phyloP scores from a whole-genome alignment of 2,329 filamentous ascomycete genomes.

The Dryadomyces quercivorus region DNA sequence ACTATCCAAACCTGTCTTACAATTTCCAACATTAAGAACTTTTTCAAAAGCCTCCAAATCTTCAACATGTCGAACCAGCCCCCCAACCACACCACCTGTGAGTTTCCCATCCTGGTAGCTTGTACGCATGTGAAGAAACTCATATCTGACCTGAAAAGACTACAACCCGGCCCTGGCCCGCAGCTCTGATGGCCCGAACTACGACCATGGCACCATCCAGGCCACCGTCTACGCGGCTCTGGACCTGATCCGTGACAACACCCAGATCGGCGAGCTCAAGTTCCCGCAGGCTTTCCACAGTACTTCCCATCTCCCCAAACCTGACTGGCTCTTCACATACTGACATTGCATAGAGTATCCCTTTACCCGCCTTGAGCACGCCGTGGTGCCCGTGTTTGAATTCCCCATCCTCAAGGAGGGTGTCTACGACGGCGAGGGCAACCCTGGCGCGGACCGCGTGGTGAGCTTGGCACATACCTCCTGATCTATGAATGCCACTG shows the following conservation, averaged over 20 bases:
- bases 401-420: slow-evolving; percentile 8
- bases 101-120: background rate
- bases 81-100: background rate
- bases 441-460: slow-evolving; percentile 7
- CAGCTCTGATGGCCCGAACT: slow-evolving; percentile 5
- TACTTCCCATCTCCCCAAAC: background rate
- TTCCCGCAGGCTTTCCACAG: slow-evolving; percentile 9
- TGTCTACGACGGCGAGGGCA: slow-evolving; percentile 6
- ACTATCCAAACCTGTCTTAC: background rate
- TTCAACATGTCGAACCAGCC: background rate
- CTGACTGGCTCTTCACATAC: background rate
- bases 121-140: too few species aligned
- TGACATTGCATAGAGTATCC: slow-evolving; percentile 2
- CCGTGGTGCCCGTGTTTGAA: slow-evolving; percentile 8
- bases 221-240: slow-evolving; percentile 6
- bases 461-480: background rate
- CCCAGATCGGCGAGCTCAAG: slow-evolving; percentile 7
- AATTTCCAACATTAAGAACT: background rate
- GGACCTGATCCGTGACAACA: slow-evolving; percentile 4
- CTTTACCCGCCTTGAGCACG: slow-evolving; percentile 1
- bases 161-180: slow-evolving; percentile 6
- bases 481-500: too few species aligned
- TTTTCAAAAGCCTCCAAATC: background rate
- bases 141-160: background rate
- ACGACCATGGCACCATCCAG: slow-evolving; percentile 6